Conservation (phyloP, 2,329 filamentous ascomycete genomes). For the Ceratocystis cacaofunesta region DNA sequence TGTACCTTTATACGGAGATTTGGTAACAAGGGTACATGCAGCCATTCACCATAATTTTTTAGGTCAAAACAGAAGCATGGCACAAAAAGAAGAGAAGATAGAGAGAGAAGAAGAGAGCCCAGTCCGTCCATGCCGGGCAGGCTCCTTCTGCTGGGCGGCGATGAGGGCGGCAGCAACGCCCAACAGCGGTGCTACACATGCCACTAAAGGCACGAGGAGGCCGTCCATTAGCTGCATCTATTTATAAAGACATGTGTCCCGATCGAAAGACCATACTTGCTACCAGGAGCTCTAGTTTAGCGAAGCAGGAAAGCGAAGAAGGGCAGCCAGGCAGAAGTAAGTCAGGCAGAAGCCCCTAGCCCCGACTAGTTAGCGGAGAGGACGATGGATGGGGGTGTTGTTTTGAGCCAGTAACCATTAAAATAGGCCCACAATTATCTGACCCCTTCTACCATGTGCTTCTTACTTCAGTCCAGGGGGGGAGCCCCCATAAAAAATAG, state of each 20-base stretch:
- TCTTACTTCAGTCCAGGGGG: neutral
- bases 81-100: neutral
- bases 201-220: too few species aligned
- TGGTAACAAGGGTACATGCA: neutral
- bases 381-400: neutral
- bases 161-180: too few species aligned
- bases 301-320: too few species aligned
- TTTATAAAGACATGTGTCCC: too few species aligned
- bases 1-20: slow-evolving; percentile 4
- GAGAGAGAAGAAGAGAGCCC: neutral
- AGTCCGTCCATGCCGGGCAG: too few species aligned
- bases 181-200: too few species aligned
- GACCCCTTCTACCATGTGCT: neutral
- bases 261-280: too few species aligned
- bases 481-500: too few species aligned
- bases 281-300: too few species aligned
- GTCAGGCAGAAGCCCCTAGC: neutral
- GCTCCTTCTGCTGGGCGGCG: too few species aligned
- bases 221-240: too few species aligned
- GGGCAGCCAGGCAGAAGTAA: neutral
- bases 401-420: neutral
- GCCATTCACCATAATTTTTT: neutral
- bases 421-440: neutral
- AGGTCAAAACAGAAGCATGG: neutral
- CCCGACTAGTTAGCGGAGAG: neutral